Evolutionary conservation across 2,329 filamentous ascomycete genomes (phyloP).

Genomic region (Aphanocladium album): DNA sequence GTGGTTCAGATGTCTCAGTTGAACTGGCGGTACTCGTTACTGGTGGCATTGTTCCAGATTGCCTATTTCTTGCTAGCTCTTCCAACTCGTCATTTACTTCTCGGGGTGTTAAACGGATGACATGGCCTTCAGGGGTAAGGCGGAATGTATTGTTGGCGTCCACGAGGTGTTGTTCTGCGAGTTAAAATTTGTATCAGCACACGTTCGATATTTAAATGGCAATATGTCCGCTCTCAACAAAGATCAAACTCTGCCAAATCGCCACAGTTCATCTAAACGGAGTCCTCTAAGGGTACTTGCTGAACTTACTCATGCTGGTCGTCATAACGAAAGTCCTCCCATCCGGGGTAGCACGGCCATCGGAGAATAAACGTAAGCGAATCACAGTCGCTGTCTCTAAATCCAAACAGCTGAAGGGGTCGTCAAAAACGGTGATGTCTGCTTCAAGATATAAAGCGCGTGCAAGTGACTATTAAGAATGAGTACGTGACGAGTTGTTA

Average conservation of each 20-base stretch:
- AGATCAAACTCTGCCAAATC: not conserved
- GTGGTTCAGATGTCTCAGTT: not conserved
- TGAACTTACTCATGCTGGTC: slow-evolving; percentile 4
- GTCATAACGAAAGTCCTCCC: slow-evolving; percentile 7
- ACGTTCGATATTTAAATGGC: not conserved
- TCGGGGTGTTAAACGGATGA: not conserved
- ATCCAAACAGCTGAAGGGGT: slow-evolving; percentile 4
- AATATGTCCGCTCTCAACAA: not conserved
- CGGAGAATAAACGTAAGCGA: not conserved
- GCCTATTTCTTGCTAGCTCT: not conserved
- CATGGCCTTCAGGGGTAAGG: not conserved
- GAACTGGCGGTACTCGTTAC: not conserved
- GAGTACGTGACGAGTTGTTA: not conserved
- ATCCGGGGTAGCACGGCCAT: not conserved
- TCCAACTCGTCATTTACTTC: not conserved
- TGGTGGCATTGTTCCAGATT: not conserved
- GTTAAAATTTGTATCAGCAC: not conserved
- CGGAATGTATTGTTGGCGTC: not conserved
- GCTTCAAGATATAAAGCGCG: not conserved
- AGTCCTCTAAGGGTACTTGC: not conserved
- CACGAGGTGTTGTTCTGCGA: not conserved
- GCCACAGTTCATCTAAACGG: no score
- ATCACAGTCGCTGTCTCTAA: not conserved
- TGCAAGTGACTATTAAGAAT: not conserved
- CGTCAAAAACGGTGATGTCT: slow-evolving; percentile 1